A percentile compares a stretch with the other conserved stretches of the same genome.
These are phyloP conservation scores for Glomus cerebriforme DNA, from an alignment of 192 early-diverging fungal species.

Conservation along the genomic window DNA sequence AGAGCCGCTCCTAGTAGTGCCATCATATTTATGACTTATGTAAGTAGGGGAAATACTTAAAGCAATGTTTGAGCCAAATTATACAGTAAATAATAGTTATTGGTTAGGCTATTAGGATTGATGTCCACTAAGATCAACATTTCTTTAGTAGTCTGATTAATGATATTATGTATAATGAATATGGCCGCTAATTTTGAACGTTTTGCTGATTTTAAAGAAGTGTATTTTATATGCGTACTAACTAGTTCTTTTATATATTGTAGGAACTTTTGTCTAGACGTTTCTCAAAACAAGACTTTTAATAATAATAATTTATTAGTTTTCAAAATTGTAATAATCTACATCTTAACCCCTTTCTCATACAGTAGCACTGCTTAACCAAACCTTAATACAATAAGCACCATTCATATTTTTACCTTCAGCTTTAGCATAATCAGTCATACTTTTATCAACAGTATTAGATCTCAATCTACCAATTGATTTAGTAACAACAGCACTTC, in stretches of 20 bases:
- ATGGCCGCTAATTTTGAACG: too few species aligned
- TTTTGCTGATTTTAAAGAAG: neutral
- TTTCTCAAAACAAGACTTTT: neutral
- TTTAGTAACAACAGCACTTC: conserved; percentile 9
- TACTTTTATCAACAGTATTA: neutral
- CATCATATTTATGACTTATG: conserved; percentile 96
- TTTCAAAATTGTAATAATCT: neutral
- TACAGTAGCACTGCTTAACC: conserved; percentile 1
- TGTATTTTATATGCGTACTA: neutral
- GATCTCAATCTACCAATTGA: conserved; percentile 16
- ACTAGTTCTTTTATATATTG: neutral
- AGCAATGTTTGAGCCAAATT: too few species aligned
- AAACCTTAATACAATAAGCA: conserved; percentile 23
- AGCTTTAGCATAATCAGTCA: conserved; percentile 27
- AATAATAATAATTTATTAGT: neutral
- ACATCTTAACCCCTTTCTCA: neutral
- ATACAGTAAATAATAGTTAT: too few species aligned
- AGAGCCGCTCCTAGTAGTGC: conserved; percentile 92
- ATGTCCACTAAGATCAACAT: too few species aligned
- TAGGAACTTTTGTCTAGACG: neutral
- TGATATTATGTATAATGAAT: too few species aligned
- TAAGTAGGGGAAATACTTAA: too few species aligned
- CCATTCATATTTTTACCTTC: conserved; percentile 26
- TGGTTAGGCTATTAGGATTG: too few species aligned
- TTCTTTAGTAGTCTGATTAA: too few species aligned